These are phyloP conservation scores for Aureobasidium vineae DNA, from an alignment of 2,329 filamentous ascomycete genomes.

Conservation along the genomic window DNA sequence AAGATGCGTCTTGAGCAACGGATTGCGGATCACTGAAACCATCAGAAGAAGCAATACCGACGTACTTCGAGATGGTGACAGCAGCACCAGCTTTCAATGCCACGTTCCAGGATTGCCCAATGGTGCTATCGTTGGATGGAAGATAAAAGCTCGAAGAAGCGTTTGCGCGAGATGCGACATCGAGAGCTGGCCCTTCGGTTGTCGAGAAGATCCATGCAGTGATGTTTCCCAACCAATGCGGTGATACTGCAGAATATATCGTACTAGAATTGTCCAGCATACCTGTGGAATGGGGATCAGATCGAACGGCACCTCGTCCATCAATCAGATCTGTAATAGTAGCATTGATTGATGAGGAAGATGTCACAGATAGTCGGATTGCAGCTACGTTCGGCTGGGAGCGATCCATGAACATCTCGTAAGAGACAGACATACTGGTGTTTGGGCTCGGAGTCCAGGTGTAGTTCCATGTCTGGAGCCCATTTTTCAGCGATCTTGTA, in stretches of 20 bases:
- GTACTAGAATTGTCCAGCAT: conserved; percentile 51
- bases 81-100: conserved; percentile 54
- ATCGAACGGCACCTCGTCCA: conserved; percentile 65
- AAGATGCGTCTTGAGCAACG: conserved; percentile 57
- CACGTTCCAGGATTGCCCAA: conserved; percentile 60
- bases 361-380: conserved; percentile 59
- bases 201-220: conserved; percentile 61
- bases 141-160: conserved; percentile 52
- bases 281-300: conserved; percentile 58
- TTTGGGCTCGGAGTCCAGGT: conserved; percentile 59
- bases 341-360: conserved; percentile 54
- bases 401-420: conserved; percentile 65
- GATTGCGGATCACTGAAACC: conserved; percentile 60
- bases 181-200: conserved; percentile 48
- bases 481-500: conserved; percentile 62
- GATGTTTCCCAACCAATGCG: conserved; percentile 60
- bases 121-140: conserved; percentile 59
- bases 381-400: conserved; percentile 60
- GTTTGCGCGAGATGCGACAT: conserved; percentile 41
- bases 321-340: conserved; percentile 66
- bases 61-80: conserved; percentile 62
- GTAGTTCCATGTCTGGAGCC: conserved; percentile 63
- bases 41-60: conserved; percentile 67
- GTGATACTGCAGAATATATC: conserved; percentile 65
- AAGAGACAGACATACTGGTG: conserved; percentile 58